Evolutionary conservation across 139 green algal genomes (phyloP).

Genomic region (Pleodorina starrii): DNA sequence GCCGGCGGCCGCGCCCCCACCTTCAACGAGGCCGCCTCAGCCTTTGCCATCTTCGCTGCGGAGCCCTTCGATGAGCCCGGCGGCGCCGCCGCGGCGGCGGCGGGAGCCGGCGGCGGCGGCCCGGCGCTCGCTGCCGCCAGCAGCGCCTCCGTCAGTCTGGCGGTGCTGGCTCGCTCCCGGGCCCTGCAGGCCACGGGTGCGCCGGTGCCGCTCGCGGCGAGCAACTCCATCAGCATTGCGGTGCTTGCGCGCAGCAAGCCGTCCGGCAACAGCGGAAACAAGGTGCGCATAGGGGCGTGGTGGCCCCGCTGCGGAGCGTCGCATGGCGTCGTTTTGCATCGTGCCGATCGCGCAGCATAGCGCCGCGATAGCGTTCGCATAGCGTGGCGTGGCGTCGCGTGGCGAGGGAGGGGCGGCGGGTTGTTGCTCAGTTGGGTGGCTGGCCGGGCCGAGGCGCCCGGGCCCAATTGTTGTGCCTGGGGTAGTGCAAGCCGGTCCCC

Average conservation of each 20-base stretch:
- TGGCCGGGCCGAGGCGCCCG: no score
- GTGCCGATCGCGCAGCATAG: no score
- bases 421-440: no score
- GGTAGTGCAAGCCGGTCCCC: no score
- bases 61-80: constrained; percentile 1
- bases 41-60: constrained; percentile 29
- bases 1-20: neutral
- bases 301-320: no score
- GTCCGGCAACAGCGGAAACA: neutral
- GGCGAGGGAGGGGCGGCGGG: no score
- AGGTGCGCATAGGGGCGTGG: no score
- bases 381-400: no score
- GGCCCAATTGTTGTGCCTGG: no score
- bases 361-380: no score
- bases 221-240: neutral
- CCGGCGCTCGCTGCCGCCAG: neutral
- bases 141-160: constrained; percentile 4
- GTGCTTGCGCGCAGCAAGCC: neutral
- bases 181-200: neutral
- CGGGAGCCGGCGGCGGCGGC: neutral
- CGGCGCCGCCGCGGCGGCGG: neutral
- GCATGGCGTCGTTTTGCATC: no score
- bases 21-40: constrained; percentile 29
- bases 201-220: neutral
- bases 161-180: neutral